Conservation (phyloP, 345 rosid species). For the Citrus mangshanensis region DNA sequence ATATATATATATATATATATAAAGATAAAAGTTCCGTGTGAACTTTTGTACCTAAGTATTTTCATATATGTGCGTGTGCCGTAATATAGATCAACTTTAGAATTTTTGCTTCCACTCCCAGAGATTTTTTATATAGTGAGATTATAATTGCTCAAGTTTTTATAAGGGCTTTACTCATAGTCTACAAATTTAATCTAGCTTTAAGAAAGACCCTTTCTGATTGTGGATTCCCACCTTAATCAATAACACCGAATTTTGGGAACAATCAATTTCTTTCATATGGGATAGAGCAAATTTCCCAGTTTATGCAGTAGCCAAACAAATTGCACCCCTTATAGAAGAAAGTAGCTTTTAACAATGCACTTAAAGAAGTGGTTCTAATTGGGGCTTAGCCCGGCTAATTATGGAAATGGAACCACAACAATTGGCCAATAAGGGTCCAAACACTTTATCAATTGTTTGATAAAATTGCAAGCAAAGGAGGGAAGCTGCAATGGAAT, state of each 20-base stretch:
- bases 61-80: no score
- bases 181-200: neutral
- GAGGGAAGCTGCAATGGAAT: neutral
- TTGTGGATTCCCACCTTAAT: neutral
- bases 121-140: no score
- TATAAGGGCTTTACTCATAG: no score
- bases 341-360: neutral
- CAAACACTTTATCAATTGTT: neutral
- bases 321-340: neutral
- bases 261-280: neutral
- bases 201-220: neutral
- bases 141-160: no score
- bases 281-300: neutral
- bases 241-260: neutral
- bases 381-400: neutral
- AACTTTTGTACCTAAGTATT: no score
- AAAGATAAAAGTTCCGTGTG: no score
- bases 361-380: neutral
- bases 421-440: neutral
- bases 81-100: no score
- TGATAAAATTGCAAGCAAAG: constrained; percentile 31
- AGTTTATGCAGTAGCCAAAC: neutral
- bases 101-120: no score
- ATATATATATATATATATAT: no score
- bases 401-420: neutral